Percentiles rank a stretch among this genome's conserved stretches.
Evolutionary conservation across 768 basidiomycete genomes (phyloP).

Genomic region (Pluteus cervinus): DNA sequence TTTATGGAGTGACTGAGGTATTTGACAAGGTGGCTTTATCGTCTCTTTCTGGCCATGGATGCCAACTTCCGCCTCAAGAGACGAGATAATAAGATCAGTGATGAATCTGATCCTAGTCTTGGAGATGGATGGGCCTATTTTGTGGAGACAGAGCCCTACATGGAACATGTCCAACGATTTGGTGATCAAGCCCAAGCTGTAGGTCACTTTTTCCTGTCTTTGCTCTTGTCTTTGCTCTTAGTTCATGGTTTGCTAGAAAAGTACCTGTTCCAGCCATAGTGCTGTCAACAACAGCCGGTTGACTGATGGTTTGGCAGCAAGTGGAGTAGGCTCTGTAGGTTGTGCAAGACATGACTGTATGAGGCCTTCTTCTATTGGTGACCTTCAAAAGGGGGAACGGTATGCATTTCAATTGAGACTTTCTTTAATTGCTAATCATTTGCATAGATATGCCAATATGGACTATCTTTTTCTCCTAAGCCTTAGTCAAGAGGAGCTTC

Average conservation of each 20-base stretch:
- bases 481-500: slow-evolving; percentile 1
- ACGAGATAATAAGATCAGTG: slow-evolving; percentile 10
- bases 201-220: no score
- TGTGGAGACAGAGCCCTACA: slow-evolving; percentile 8
- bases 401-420: not conserved
- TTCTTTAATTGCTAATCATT: not conserved
- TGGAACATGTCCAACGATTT: slow-evolving; percentile 6
- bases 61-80: no score
- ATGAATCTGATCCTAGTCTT: slow-evolving; percentile 10
- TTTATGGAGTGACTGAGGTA: not conserved
- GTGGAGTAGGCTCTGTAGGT: slow-evolving; percentile 7
- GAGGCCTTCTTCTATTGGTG: slow-evolving; percentile 3
- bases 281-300: slow-evolving; percentile 3
- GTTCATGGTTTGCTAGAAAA: not conserved
- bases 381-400: slow-evolving; percentile 3
- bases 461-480: slow-evolving; percentile 16
- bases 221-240: slow-evolving; percentile 1
- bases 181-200: slow-evolving; percentile 4
- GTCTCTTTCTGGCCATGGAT: slow-evolving; percentile 16
- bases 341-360: slow-evolving; percentile 7
- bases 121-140: slow-evolving; percentile 16
- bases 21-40: slow-evolving; percentile 13
- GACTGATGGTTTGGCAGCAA: slow-evolving; percentile 5
- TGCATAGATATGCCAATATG: slow-evolving; percentile 16
- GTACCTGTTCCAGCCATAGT: slow-evolving; percentile 6